These are phyloP conservation scores for Aspergillus steynii DNA, from an alignment of 495 filamentous ascomycete genomes.

Conservation along the genomic window DNA sequence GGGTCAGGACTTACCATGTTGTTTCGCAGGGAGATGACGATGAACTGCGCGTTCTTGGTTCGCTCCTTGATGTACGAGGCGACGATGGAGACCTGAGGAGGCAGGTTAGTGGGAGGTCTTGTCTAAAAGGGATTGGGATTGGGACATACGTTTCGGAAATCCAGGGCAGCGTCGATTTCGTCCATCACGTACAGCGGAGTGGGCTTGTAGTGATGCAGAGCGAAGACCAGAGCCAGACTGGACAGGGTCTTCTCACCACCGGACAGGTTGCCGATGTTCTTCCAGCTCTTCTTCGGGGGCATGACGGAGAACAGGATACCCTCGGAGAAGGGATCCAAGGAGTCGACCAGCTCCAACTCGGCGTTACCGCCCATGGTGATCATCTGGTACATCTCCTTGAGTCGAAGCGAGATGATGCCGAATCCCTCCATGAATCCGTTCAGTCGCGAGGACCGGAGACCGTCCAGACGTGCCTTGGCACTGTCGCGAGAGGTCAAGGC, in stretches of 20 bases:
- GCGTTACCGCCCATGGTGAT: constrained; percentile 99
- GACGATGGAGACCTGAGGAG: constrained; percentile 86
- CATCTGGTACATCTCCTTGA: constrained; percentile 99
- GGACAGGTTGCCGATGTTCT: constrained; percentile 93
- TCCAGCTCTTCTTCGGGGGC: constrained; percentile 99
- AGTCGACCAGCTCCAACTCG: constrained; percentile 94
- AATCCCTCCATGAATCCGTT: constrained; percentile 99
- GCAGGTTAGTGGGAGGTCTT: constrained; percentile 15
- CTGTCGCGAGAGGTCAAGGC: constrained; percentile 77
- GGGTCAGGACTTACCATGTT: constrained; percentile 68
- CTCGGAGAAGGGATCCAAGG: constrained; percentile 92
- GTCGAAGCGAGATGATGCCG: constrained; percentile 84
- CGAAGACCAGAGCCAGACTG: constrained; percentile 92
- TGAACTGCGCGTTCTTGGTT: constrained; percentile 98
- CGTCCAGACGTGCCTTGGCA: constrained; percentile 87
- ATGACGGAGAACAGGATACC: constrained; percentile 97
- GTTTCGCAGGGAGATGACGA: constrained; percentile 95
- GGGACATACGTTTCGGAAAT: constrained; percentile 89
- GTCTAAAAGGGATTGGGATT: background rate
- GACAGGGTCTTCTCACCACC: constrained; percentile 98
- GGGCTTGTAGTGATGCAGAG: constrained; percentile 95
- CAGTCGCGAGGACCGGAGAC: constrained; percentile 81
- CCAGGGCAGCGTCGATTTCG: constrained; percentile 96
- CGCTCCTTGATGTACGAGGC: constrained; percentile 98
- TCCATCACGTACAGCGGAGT: constrained; percentile 99